A percentile compares a stretch with the other conserved stretches of the same genome.
Evolutionary conservation across 73 alveolate species (phyloP).

Genomic region (Tetrahymena thermophila): DNA sequence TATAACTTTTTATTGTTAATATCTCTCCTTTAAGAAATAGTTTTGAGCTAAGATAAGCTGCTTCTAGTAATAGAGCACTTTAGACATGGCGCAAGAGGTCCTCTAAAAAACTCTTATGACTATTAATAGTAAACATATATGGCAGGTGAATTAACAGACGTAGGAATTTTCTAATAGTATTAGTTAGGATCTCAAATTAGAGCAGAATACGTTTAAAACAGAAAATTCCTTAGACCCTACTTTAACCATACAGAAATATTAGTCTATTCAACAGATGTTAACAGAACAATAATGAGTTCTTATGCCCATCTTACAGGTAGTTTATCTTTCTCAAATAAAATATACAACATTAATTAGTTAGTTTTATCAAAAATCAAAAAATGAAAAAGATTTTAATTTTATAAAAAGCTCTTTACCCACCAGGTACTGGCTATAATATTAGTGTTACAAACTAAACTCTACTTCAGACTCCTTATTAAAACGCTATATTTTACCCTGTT

Average conservation of each 20-base stretch:
- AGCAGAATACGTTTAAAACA: background rate
- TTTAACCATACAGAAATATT: background rate
- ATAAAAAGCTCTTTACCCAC: background rate
- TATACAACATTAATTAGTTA: too few relatives aligned
- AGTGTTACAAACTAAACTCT: background rate
- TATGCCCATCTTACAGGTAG: background rate
- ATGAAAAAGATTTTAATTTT: background rate
- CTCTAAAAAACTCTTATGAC: background rate
- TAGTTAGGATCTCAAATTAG: background rate
- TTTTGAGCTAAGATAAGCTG: background rate
- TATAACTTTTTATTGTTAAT: background rate
- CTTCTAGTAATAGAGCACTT: background rate
- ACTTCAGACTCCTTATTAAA: background rate
- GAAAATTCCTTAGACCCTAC: background rate
- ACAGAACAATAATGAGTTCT: background rate
- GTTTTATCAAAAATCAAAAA: background rate
- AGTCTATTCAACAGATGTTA: background rate
- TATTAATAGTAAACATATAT: background rate
- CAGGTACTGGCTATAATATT: background rate
- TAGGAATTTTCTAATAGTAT: background rate
- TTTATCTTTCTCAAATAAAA: background rate
- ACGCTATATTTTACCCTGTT: background rate
- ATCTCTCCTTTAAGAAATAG: background rate
- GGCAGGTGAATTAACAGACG: background rate
- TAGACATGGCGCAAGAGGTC: background rate